Base-by-base conservation (phyloP, 2,329 filamentous ascomycete genomes). In the Lachnellula occidentalis region DNA sequence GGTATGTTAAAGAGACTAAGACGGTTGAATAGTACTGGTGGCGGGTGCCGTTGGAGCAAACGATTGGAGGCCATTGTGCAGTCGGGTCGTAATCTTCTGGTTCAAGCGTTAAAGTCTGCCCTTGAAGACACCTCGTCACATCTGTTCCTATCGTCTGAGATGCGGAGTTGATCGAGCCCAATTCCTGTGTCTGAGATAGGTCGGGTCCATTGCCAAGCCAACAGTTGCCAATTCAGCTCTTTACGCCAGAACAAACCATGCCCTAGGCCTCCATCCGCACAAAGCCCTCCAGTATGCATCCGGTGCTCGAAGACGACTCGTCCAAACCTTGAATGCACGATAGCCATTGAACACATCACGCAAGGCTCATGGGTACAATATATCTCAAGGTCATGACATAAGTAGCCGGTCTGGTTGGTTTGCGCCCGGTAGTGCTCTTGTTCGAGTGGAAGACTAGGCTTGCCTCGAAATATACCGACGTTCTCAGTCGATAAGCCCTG, bases 331-430 rank as follows among this genome's bases (percentile, higher is more conserved):
- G 92, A 96, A 69, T 97, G 92, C 21, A 97, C 78, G 63, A 97
- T 87, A 1, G 90, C 94, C 94, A 97, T 97, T 36, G 88, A 90
- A 73, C 94, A 99, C 82, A 95, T 95, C 57, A 95, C 82, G 69
- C 94, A 99, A 5, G 94, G 94, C 73, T 99, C 94, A 67, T 97
- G 92, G 2, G 92, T 96, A 57, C 95, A 78, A 73, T 96, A 97
- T 54, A 99, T 81, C 71, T 97, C 92, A 31, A 99, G 80, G 52
- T 90, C 89, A 62, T 95, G 90, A 73, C 92, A 97, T 19, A 99
- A 83, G 70, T 99, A 99, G 51, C 92, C 92, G 62, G 90, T 88
- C 34, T 46, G 34, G 82, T 80, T 60, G 78, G 81, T 41, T 80
- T 81, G 66, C 86, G 87, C 64, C 85, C 83, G 64, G 81, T 74